Percentiles rank a stretch among this genome's conserved stretches.
Evolutionary conservation across 768 basidiomycete species (phyloP).

Genomic region (Gyrodon lividus): DNA sequence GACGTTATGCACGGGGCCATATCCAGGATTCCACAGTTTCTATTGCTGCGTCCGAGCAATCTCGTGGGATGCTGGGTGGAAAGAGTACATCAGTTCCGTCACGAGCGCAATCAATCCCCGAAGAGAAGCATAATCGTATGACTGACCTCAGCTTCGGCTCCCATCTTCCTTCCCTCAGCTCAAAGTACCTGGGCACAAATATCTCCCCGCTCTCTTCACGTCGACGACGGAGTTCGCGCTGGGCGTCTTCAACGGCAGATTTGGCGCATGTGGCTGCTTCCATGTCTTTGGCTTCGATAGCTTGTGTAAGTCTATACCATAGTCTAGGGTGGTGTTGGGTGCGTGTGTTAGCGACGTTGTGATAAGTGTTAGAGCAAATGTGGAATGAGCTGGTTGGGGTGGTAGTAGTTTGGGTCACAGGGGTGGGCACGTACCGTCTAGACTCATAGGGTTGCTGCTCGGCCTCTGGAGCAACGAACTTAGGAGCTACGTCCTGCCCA

Average conservation of each 20-base stretch:
- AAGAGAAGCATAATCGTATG: neutral
- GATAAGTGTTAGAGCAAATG: neutral
- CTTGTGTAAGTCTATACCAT: slow-evolving; percentile 82
- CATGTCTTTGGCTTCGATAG: slow-evolving; percentile 89
- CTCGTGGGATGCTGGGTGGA: slow-evolving; percentile 57
- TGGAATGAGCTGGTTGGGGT: neutral
- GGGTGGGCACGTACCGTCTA: slow-evolving; percentile 52
- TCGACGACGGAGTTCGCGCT: slow-evolving; percentile 74
- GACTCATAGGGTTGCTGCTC: slow-evolving; percentile 93
- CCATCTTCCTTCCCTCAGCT: slow-evolving; percentile 75
- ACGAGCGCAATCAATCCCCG: neutral
- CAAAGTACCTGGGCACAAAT: slow-evolving; percentile 82
- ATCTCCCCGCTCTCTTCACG: slow-evolving; percentile 71
- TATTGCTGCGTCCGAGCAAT: slow-evolving; percentile 65
- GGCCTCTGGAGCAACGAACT: slow-evolving; percentile 80
- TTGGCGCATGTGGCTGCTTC: slow-evolving; percentile 91
- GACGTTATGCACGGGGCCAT: slow-evolving; percentile 41
- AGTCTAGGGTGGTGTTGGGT: slow-evolving; percentile 42
- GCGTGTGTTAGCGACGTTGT: too few species aligned
- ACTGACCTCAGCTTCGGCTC: slow-evolving; percentile 74
- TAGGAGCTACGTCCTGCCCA: slow-evolving; percentile 70
- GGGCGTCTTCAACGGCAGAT: slow-evolving; percentile 85
- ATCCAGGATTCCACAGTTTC: slow-evolving; percentile 77
- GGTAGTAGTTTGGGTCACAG: neutral
- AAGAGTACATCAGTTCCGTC: slow-evolving; percentile 1